These are phyloP conservation scores for Crithidia brevicula DNA, from an alignment of 208 protist genomes.

Conservation along the genomic window DNA sequence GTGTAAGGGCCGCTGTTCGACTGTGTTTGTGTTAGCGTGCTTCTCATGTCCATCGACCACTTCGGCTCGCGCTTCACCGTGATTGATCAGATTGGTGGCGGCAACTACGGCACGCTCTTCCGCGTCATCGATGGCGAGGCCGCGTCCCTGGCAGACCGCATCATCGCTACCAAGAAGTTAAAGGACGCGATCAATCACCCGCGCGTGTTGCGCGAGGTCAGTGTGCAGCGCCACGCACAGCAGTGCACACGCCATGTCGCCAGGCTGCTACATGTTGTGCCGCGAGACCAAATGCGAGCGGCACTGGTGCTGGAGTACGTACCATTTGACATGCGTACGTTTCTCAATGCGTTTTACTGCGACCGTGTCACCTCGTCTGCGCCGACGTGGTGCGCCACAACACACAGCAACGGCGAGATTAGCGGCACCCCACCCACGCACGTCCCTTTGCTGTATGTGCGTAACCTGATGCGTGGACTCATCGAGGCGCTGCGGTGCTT, in stretches of 20 bases:
- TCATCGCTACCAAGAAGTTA: conserved; percentile 41
- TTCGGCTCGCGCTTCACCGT: conserved; percentile 34
- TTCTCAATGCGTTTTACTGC: conserved; percentile 46
- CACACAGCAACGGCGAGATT: neutral
- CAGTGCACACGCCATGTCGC: conserved; percentile 31
- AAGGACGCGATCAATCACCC: conserved; percentile 38
- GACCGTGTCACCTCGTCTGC: conserved; percentile 14
- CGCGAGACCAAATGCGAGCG: conserved; percentile 25
- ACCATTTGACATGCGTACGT: conserved; percentile 42
- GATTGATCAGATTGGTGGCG: conserved; percentile 37
- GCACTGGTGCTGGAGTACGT: conserved; percentile 46
- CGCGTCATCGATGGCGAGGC: conserved; percentile 40
- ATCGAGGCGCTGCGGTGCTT: conserved; percentile 49
- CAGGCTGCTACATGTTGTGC: conserved; percentile 37
- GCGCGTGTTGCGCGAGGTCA: conserved; percentile 39
- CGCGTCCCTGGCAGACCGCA: conserved; percentile 11
- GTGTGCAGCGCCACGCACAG: conserved; percentile 33
- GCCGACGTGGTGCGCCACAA: conserved; percentile 11
- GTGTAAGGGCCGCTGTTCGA: neutral
- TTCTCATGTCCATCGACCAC: conserved; percentile 22
- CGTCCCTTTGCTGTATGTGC: conserved; percentile 33
- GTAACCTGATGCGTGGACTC: conserved; percentile 31
- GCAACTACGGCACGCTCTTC: conserved; percentile 45
- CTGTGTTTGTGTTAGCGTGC: neutral
- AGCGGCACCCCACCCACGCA: conserved; percentile 10